Evolutionary conservation across 73 alveolate species (phyloP).

Genomic region (Paramecium sexaurelia): DNA sequence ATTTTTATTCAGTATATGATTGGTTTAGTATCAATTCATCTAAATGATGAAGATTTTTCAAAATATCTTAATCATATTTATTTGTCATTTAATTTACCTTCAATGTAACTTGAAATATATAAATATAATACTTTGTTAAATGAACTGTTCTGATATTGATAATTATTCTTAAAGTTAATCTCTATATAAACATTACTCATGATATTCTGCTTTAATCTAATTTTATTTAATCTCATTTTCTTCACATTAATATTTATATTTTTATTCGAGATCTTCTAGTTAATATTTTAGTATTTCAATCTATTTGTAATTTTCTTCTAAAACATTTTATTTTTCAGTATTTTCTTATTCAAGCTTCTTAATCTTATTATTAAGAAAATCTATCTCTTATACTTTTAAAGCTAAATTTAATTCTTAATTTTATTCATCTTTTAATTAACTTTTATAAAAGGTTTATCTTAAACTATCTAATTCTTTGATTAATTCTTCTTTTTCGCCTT

Average conservation of each 20-base stretch:
- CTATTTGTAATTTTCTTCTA: neutral
- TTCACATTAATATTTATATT: neutral
- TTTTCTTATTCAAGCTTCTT: neutral
- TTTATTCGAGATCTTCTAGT: neutral
- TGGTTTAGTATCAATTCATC: neutral
- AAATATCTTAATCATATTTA: neutral
- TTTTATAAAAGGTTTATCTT: neutral
- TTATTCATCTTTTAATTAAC: neutral
- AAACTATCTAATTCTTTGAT: neutral
- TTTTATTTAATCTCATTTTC: neutral
- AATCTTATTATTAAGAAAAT: neutral
- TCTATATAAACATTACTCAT: neutral
- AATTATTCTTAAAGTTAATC: neutral
- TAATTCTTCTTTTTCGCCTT: slow-evolving; percentile 27
- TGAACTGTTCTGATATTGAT: neutral
- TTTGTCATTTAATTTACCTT: neutral
- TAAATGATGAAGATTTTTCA: neutral
- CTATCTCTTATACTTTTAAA: slow-evolving; percentile 25
- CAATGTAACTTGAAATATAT: neutral
- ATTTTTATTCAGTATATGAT: neutral
- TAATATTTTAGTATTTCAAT: neutral
- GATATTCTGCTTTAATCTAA: neutral
- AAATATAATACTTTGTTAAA: neutral
- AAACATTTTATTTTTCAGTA: neutral
- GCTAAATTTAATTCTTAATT: slow-evolving; percentile 9